A percentile compares a stretch with the other conserved stretches of the same genome.
phyloP scores from a whole-genome alignment of 2,329 filamentous ascomycete species.

The Colletotrichum sansevieriae region DNA sequence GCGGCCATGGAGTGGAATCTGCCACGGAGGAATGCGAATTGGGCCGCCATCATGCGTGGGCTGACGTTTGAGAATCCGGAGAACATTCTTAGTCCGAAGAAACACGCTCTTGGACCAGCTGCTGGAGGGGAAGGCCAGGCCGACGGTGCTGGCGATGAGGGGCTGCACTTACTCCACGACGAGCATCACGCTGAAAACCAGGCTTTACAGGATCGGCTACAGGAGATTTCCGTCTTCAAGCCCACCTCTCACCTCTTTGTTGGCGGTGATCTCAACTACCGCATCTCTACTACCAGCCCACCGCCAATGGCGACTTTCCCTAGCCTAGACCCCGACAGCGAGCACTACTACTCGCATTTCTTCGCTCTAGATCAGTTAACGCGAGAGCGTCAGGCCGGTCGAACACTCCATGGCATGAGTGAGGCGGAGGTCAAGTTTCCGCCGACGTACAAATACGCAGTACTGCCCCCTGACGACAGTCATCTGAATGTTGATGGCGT shows the following conservation, averaged over 20 bases:
- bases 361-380: constrained; percentile 84
- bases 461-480: constrained; percentile 53
- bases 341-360: constrained; percentile 74
- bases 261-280: constrained; percentile 94
- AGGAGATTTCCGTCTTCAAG: constrained; percentile 77
- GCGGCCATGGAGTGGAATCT: constrained; percentile 88
- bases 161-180: constrained; percentile 50
- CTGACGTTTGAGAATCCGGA: constrained; percentile 78
- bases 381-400: constrained; percentile 75
- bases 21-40: constrained; percentile 84
- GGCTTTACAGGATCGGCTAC: constrained; percentile 60
- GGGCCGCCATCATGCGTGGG: constrained; percentile 84
- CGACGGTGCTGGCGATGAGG: constrained; percentile 47
- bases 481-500: constrained; percentile 42
- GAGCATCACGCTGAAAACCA: constrained; percentile 52
- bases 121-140: constrained; percentile 41
- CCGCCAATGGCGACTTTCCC: constrained; percentile 72
- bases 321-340: constrained; percentile 67
- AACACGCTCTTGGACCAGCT: constrained; percentile 12
- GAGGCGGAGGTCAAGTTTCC: constrained; percentile 85
- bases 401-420: constrained; percentile 81
- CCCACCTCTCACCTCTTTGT: constrained; percentile 85
- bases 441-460: constrained; percentile 92
- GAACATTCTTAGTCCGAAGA: constrained; percentile 49
- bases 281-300: constrained; percentile 79